These are phyloP conservation scores for Suhomyces prunicola DNA, from an alignment of 805 yeast genomes.

Conservation along the genomic window DNA sequence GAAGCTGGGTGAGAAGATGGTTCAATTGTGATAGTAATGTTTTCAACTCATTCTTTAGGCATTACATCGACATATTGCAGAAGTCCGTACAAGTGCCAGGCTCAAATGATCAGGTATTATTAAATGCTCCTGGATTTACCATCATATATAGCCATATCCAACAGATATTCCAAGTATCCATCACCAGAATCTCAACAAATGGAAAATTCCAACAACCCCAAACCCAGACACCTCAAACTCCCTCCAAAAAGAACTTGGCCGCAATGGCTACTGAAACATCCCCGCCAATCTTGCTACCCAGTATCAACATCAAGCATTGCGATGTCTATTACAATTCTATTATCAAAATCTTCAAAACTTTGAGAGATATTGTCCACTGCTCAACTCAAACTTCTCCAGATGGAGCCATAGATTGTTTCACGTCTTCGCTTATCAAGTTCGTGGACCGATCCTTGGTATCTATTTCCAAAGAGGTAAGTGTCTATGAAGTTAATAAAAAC, in stretches of 20 bases:
- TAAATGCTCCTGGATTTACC: conserved; percentile 44
- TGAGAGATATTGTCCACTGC: conserved; percentile 32
- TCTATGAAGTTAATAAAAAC: conserved; percentile 37
- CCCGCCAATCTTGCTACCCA: conserved; percentile 9
- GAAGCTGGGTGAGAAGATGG: conserved; percentile 65
- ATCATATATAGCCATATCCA: conserved; percentile 45
- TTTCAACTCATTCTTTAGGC: conserved; percentile 60
- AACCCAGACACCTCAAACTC: conserved; percentile 2
- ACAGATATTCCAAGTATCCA: conserved; percentile 38
- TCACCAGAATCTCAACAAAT: conserved; percentile 13
- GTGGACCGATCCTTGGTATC: conserved; percentile 34
- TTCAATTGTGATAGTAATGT: conserved; percentile 53
- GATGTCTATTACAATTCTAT: conserved; percentile 39
- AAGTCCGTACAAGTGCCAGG: conserved; percentile 1
- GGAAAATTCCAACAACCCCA: conserved; percentile 6
- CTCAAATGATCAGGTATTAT: conserved; percentile 7
- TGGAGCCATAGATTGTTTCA: conserved; percentile 23
- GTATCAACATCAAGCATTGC: conserved; percentile 19
- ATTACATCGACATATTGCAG: conserved; percentile 41
- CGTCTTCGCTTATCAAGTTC: conserved; percentile 12
- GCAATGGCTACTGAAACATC: conserved; percentile 7
- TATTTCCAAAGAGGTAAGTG: conserved; percentile 34
- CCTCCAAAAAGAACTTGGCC: conserved; percentile 1
- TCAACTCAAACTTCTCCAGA: conserved; percentile 4
- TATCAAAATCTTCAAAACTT: conserved; percentile 35